Conservation (phyloP, 805 yeast species). For the Teunomyces cretensis region DNA sequence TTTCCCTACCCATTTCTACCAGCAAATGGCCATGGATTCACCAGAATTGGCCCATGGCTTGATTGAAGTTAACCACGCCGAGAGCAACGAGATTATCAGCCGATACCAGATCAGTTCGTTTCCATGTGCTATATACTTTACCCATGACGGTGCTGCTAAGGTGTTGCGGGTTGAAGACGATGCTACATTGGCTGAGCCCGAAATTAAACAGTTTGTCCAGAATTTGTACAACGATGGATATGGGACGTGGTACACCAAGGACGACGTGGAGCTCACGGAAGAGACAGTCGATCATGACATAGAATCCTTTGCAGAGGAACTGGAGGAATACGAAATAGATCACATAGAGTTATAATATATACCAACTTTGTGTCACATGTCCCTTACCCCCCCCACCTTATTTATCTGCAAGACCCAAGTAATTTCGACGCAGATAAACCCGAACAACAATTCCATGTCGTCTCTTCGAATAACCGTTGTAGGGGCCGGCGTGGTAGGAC, state of each 20-base stretch:
- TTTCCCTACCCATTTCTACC: slow-evolving; percentile 36
- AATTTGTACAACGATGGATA: slow-evolving; percentile 1
- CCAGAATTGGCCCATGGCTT: slow-evolving; percentile 21
- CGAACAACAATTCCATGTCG: too few relatives aligned
- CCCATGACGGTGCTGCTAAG: slow-evolving; percentile 20
- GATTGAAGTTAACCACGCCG: slow-evolving; percentile 23
- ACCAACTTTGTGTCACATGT: not conserved
- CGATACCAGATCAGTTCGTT: slow-evolving; percentile 29
- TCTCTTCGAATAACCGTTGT: slow-evolving; percentile 1
- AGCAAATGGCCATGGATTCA: slow-evolving; percentile 20
- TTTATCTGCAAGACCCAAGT: too few relatives aligned
- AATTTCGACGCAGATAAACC: too few relatives aligned
- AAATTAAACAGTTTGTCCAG: slow-evolving; percentile 13
- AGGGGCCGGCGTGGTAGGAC: slow-evolving; percentile 38
- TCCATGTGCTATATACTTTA: slow-evolving; percentile 32
- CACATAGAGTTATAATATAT: slow-evolving; percentile 12
- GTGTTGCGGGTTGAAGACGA: slow-evolving; percentile 21
- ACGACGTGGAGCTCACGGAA: slow-evolving; percentile 8
- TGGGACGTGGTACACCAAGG: slow-evolving; percentile 13
- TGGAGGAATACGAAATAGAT: slow-evolving; percentile 15
- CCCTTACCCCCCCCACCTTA: too few relatives aligned
- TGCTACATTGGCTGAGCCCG: slow-evolving; percentile 15
- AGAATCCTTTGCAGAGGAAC: too few relatives aligned
- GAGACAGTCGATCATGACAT: slow-evolving; percentile 7
- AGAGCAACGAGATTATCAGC: slow-evolving; percentile 17